These are phyloP conservation scores for Microcos paniculata DNA, from an alignment of 345 rosid species.

Conservation along the genomic window DNA sequence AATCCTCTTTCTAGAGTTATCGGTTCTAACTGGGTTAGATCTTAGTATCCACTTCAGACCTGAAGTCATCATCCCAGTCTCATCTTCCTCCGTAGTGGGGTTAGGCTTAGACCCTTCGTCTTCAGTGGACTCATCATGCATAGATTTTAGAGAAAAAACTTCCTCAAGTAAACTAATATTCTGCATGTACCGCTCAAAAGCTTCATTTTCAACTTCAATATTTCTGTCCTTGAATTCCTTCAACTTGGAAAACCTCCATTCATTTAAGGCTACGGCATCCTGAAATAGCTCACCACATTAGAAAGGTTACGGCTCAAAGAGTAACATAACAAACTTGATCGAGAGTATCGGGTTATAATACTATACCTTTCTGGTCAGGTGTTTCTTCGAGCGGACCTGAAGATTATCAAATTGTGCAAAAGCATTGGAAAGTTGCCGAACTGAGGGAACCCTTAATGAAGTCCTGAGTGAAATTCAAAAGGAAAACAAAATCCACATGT, in stretches of 20 bases:
- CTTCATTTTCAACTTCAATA: conserved; percentile 77
- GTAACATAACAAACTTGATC: conserved; percentile 6
- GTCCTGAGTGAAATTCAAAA: conserved; percentile 45
- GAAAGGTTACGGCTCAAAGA: background rate
- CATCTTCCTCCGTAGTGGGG: conserved; percentile 30
- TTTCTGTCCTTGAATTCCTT: conserved; percentile 72
- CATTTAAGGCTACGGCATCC: conserved; percentile 86
- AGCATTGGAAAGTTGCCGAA: conserved; percentile 79
- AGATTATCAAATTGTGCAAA: conserved; percentile 85
- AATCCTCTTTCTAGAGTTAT: conserved; percentile 54
- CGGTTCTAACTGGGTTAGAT: conserved; percentile 47
- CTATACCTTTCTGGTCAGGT: conserved; percentile 75
- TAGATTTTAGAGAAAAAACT: conserved; percentile 53
- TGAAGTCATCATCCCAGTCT: conserved; percentile 23
- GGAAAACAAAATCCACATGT: conserved; percentile 6
- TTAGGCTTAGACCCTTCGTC: conserved; percentile 23
- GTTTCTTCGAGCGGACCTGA: conserved; percentile 75
- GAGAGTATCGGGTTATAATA: background rate
- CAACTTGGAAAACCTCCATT: conserved; percentile 89
- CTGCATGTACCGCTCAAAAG: conserved; percentile 80
- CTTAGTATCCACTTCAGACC: conserved; percentile 53
- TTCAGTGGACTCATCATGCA: conserved; percentile 32
- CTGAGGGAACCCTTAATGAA: conserved; percentile 64
- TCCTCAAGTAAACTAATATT: conserved; percentile 77
- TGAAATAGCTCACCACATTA: conserved; percentile 32